Evolutionary conservation across 192 early-diverging fungal genomes (phyloP).

Genomic region (Backusella morwellensis): DNA sequence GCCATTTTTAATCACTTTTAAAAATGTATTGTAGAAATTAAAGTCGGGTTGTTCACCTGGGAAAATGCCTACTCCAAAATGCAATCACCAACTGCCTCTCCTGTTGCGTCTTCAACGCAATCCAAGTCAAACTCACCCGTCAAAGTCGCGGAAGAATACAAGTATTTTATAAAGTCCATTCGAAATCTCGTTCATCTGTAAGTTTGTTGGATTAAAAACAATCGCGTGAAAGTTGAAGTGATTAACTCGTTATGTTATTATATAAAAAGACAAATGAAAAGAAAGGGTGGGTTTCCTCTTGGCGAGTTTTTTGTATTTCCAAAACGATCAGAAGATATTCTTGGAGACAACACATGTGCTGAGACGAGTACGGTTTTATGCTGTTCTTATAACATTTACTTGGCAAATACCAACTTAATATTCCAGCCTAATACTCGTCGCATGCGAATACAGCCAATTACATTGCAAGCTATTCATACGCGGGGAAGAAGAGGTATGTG

Average conservation of each 20-base stretch:
- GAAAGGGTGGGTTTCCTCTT: slow-evolving; percentile 24
- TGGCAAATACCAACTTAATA: slow-evolving; percentile 29
- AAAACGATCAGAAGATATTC: neutral
- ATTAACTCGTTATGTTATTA: neutral
- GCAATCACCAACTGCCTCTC: slow-evolving; percentile 22
- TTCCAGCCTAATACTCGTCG: slow-evolving; percentile 30
- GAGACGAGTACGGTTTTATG: slow-evolving; percentile 9
- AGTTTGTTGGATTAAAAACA: neutral
- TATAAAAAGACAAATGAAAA: slow-evolving; percentile 21
- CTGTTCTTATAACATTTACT: slow-evolving; percentile 33
- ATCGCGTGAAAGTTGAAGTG: too few species aligned
- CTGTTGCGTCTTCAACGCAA: slow-evolving; percentile 12
- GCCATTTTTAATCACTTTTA: neutral
- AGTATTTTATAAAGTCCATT: slow-evolving; percentile 28
- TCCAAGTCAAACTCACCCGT: slow-evolving; percentile 15
- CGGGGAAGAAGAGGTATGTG: neutral
- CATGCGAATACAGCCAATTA: slow-evolving; percentile 15
- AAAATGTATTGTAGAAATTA: slow-evolving; percentile 20
- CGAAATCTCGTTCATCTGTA: slow-evolving; percentile 29
- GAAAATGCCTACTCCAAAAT: slow-evolving; percentile 26
- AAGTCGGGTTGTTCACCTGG: slow-evolving; percentile 34
- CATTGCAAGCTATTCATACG: neutral
- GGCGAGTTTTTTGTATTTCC: slow-evolving; percentile 32
- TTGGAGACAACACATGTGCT: neutral
- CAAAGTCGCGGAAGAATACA: slow-evolving; percentile 27